Evolutionary conservation across 441 rosid genomes (phyloP).

Genomic region (Kokia cookei): DNA sequence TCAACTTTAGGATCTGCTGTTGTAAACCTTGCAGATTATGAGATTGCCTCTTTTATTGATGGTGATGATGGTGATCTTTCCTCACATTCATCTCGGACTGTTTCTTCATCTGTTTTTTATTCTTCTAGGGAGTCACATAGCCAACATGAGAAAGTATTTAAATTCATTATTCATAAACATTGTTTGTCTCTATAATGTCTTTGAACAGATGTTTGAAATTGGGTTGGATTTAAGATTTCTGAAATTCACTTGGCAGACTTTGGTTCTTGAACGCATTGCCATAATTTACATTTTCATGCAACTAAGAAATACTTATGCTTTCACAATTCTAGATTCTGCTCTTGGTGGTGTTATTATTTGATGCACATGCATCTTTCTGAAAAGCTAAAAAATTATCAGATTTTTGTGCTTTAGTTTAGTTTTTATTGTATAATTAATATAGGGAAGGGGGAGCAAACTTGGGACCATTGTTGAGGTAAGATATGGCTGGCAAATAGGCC

Average conservation of each 20-base stretch:
- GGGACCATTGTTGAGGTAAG: neutral
- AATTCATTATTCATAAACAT: neutral
- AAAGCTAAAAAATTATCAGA: neutral
- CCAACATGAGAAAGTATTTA: constrained; percentile 42
- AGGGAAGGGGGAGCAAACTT: neutral
- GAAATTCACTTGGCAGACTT: neutral
- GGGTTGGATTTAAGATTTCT: neutral
- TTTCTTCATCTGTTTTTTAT: constrained; percentile 37
- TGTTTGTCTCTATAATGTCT: neutral
- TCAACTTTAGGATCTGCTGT: constrained; percentile 67
- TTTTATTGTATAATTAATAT: neutral
- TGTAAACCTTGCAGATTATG: constrained; percentile 67
- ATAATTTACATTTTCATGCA: neutral
- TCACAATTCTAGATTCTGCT: neutral
- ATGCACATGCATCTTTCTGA: neutral
- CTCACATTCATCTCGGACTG: constrained; percentile 41
- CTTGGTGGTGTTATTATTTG: neutral
- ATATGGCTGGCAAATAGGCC: neutral
- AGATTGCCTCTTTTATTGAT: constrained; percentile 66
- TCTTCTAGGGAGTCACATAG: constrained; percentile 26
- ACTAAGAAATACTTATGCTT: neutral
- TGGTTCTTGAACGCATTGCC: neutral
- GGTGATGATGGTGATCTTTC: constrained; percentile 62
- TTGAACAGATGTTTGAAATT: neutral
- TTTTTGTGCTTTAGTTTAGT: neutral